Evolutionary conservation across 495 filamentous ascomycete genomes (phyloP).

Genomic region (Hypoxylon intermedium): DNA sequence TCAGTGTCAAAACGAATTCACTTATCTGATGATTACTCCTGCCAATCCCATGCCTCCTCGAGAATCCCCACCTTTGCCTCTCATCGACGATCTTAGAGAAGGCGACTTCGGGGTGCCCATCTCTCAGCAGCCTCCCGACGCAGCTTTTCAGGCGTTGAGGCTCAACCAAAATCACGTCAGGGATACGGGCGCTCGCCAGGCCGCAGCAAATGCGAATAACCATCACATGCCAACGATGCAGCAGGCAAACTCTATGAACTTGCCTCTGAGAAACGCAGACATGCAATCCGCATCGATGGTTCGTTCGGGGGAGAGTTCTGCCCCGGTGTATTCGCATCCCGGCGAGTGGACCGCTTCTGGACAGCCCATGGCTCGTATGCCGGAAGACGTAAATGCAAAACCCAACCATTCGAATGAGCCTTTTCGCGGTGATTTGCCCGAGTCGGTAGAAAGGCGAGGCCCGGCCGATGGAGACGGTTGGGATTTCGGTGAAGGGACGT

Average conservation of each 20-base stretch:
- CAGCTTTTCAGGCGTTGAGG: slow-evolving; percentile 43
- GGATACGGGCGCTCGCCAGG: slow-evolving; percentile 50
- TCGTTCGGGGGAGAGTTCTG: slow-evolving; percentile 49
- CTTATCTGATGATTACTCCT: slow-evolving; percentile 69
- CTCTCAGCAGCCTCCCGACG: slow-evolving; percentile 43
- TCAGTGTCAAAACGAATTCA: slow-evolving; percentile 68
- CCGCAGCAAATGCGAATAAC: slow-evolving; percentile 60
- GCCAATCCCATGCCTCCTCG: slow-evolving; percentile 66
- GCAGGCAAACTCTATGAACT: slow-evolving; percentile 44
- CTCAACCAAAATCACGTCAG: slow-evolving; percentile 54
- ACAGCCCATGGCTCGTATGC: slow-evolving; percentile 47
- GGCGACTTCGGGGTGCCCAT: slow-evolving; percentile 51
- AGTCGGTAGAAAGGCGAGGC: slow-evolving; percentile 48
- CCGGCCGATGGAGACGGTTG: slow-evolving; percentile 73
- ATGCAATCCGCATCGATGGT: slow-evolving; percentile 52
- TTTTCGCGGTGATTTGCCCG: slow-evolving; percentile 27
- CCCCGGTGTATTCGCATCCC: slow-evolving; percentile 41
- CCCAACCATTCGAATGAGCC: slow-evolving; percentile 59
- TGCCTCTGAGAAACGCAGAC: slow-evolving; percentile 48
- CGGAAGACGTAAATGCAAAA: slow-evolving; percentile 64
- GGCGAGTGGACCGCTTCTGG: slow-evolving; percentile 54
- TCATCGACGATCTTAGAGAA: slow-evolving; percentile 58
- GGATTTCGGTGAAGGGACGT: slow-evolving; percentile 84
- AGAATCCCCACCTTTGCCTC: slow-evolving; percentile 58
- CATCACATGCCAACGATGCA: slow-evolving; percentile 55